Conservation (phyloP, 2,329 filamentous ascomycete genomes). For the Aspergillus neotritici region DNA sequence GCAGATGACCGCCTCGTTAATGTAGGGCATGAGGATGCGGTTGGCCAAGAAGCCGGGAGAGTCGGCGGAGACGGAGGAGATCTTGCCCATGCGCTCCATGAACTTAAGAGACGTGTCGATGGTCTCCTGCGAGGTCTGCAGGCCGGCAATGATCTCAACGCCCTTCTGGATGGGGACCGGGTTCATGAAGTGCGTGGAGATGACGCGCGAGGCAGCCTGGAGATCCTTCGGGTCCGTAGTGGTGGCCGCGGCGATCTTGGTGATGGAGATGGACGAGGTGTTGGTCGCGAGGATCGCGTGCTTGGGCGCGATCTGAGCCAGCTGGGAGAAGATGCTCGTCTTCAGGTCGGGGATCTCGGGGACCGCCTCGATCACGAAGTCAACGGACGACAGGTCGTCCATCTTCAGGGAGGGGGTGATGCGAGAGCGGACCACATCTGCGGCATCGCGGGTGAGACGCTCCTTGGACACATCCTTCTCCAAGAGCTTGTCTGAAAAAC, state of each 20-base stretch:
- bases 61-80: constrained; percentile 80
- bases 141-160: constrained; percentile 91
- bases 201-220: constrained; percentile 75
- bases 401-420: constrained; percentile 67
- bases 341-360: constrained; percentile 88
- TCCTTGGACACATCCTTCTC: constrained; percentile 88
- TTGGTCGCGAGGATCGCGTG: constrained; percentile 94
- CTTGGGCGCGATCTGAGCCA: constrained; percentile 73
- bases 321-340: constrained; percentile 73
- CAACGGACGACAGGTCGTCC: constrained; percentile 71
- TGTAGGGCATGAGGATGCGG: constrained; percentile 96
- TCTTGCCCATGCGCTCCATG: constrained; percentile 88
- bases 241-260: constrained; percentile 85
- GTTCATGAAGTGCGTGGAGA: constrained; percentile 99
- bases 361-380: constrained; percentile 97
- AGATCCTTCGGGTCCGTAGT: constrained; percentile 72
- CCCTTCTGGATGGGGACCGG: constrained; percentile 95
- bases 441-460: constrained; percentile 74
- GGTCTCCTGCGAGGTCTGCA: constrained; percentile 82
- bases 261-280: constrained; percentile 98
- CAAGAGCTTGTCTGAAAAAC: constrained; percentile 72
- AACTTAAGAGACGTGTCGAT: constrained; percentile 77
- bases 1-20: constrained; percentile 96
- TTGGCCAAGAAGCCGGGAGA: constrained; percentile 93
- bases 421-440: constrained; percentile 64